Base-by-base conservation (phyloP, 2,329 filamentous ascomycete genomes). In the Fusarium sp. region DNA sequence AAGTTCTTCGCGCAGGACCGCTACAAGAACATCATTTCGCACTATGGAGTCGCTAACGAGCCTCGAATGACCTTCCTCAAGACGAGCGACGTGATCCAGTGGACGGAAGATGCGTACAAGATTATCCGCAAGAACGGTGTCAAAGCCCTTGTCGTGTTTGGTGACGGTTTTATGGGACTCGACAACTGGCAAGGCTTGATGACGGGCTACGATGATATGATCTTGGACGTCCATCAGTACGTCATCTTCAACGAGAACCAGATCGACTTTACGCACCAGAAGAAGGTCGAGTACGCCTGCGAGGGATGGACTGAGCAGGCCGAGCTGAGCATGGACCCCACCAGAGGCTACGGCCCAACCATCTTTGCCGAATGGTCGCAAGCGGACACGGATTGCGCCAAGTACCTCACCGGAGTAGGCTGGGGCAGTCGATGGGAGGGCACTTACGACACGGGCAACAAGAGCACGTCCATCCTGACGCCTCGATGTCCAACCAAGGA, bases 201-300 rank as follows among this genome's bases (percentile, higher is more conserved):
- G 72, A 88, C 92, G 72, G 86, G 87, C 23, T 88, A 92, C 76
- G 86, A 91, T 48, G 88, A 91, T 69, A 85, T 98, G 70, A 88
- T 97, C 16, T 89, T 99, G n/a, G 96, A 99, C 81, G 96, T 97
- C 39, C 96, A 99, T 82, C 95, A 98, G 81, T 99, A 99, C 80
- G 94, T 97, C 76, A 98, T 98, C 80, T 99, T 99, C 87, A 98
- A 99, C 85, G 89, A 89, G 40, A 90, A 92, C 71, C 94, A 97
- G 80, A 92, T 99, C 76, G 88, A 89, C 50, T 91, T 92, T 76
- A 91, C 91, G 60, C 96, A 98, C 83, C 87, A 91, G 59, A 87
- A 91, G 71, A 98, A 98, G 82, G 87, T 98, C 61, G 86, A 92
- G 65, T 97, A 97, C 77, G 94, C 95, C 5, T 99, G 96, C 83